Base-by-base conservation (phyloP, 2,329 filamentous ascomycete genomes). In the Rutstroemia sp. region DNA sequence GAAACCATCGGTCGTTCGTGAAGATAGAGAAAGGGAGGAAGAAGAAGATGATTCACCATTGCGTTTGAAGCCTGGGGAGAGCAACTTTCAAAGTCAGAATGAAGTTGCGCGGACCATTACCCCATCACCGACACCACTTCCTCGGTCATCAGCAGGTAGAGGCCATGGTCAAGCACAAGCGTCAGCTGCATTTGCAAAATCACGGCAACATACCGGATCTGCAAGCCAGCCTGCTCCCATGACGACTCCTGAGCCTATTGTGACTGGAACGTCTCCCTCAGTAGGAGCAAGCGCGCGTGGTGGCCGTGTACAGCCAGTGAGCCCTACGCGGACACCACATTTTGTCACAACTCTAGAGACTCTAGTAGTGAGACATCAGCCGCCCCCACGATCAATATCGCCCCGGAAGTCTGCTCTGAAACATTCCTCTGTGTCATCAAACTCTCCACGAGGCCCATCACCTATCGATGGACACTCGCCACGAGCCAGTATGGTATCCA, bases 401-500 rank as follows among this genome's bases (percentile, higher is more conserved):
- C 88, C 88, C 9, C 83, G 83, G 47, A 92, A 92, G 68, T 90
- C 88, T 1, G 88, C 87, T 1, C 67, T 92, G 60, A 92, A 92
- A 68, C 76, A 83, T 30, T 76, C 75, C 1, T 60, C 52, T 5
- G 23, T 49, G 38, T 49, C 65, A 6, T 57, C 63, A n/a, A 82
- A 81, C 49, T 78, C 82, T 1, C 76, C 79, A 56, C 65, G 79
- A 64, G 73, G 77, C 60, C 64, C 74, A 36, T 78, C 82, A 54
- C 76, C 83, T 48, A 73, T 77, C 51, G 25, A 64, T 3, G 36
- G 48, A 21, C n/a, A 51, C 49, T 40, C 36, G 10, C 50, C 52
- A 34, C 67, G 70, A 14, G 60, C 69, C 0, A 76, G 75, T 54
- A 76, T 78, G 52, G 67, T 67, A 2, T 78, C 76, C 3, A 76